phyloP scores from a whole-genome alignment of 257 asterid genomes.

The Lithospermum erythrorhizon region DNA sequence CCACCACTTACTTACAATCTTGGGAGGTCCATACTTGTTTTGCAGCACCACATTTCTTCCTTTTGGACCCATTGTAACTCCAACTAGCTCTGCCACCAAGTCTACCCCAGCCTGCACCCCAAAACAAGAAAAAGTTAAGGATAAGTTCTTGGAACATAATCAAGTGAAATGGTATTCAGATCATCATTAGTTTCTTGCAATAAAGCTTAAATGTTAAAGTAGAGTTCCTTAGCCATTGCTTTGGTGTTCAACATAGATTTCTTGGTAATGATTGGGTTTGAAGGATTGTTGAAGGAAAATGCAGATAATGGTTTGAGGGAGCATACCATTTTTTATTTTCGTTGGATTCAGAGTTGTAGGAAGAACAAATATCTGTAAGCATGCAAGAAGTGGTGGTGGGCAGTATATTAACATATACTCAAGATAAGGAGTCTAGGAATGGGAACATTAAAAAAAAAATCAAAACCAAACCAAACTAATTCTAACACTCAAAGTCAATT shows the following conservation, averaged over 20 bases:
- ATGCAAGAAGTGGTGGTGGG: background rate
- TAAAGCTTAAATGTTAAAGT: constrained; percentile 81
- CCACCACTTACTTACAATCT: constrained; percentile 91
- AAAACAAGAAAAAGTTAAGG: background rate
- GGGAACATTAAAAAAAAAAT: no score
- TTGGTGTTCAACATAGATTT: constrained; percentile 36
- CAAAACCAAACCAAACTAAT: no score
- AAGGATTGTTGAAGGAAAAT: constrained; percentile 28
- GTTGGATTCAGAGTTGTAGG: background rate
- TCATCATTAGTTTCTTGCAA: constrained; percentile 63
- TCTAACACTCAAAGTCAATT: no score
- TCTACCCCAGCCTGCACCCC: constrained; percentile 58
- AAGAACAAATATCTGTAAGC: background rate
- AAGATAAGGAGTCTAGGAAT: background rate
- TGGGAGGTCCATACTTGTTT: constrained; percentile 91
- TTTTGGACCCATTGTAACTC: constrained; percentile 82
- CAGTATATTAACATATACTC: background rate
- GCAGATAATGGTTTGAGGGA: constrained; percentile 43
- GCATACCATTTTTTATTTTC: constrained; percentile 30
- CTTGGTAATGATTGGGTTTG: constrained; percentile 18
- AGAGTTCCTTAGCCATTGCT: constrained; percentile 61
- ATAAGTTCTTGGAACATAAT: background rate
- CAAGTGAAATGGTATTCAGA: background rate
- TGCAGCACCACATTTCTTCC: constrained; percentile 89
- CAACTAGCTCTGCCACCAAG: constrained; percentile 73